Base-by-base conservation (phyloP, 768 basidiomycete species). In the Clitopilus passeckerianus region DNA sequence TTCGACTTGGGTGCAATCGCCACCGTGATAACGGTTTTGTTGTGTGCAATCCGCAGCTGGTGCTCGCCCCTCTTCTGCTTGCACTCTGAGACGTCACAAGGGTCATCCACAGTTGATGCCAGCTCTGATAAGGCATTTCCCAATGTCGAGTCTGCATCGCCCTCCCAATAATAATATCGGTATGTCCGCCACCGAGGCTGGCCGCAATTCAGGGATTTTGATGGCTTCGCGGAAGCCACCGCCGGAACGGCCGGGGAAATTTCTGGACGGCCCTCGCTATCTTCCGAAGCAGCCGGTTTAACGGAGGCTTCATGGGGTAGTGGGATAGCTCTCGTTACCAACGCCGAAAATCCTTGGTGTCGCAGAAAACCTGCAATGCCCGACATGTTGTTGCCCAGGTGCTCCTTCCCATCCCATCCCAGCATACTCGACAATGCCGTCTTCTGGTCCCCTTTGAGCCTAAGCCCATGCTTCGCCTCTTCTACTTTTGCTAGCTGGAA, bases 381-480 rank as follows among this genome's bases (percentile, higher is more conserved):
- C 6, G 69, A 67, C 81, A 88, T 80, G 5, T 77, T 79, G 15
- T 67, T 71, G 6, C 74, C 80, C 50, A 68, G 60, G 9, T 74
- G 66, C 37, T 78, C 76, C 62, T 70, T 70, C 37, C 77, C 75
- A 41, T 83, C 80, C 87, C 87, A 90, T 0, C 88, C 87, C 0
- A 86, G 72, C 3, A 89, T 63, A 60, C 80, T 82, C 22, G 63
- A 63, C 24, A 89, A 67, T 22, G 79, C 86, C 0, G 75, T 75
- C 54, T 75, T 76, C 68, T 89, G 87, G 62, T 86, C 84, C 8
- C 83, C 87, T 23, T 73, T 77, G 18, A 88, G 67, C 37, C 74
- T 68, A 0, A 77, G 61, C 6, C 75, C 74, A 33, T 75, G 72
- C 20, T 63, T 61, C 60, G 70, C 73, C 68, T 87, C 87, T 56